Conservation (phyloP, 768 basidiomycete genomes). For the Tylopilus balloui region DNA sequence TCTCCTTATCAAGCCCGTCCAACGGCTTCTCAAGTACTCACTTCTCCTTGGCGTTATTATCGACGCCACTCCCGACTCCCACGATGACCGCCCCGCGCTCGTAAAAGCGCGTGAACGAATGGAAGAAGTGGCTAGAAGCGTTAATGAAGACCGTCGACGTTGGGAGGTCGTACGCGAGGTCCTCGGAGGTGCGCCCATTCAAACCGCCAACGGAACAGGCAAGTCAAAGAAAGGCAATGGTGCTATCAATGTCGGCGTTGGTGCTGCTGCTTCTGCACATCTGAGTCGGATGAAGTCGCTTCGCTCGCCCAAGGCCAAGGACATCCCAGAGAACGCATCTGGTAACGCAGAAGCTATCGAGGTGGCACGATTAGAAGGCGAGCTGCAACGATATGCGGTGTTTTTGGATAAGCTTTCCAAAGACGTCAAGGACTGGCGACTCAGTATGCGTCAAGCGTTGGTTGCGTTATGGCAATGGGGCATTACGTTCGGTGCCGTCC, state of each 20-base stretch:
- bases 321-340: constrained; percentile 22
- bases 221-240: constrained; percentile 37
- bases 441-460: constrained; percentile 46
- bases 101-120: constrained; percentile 39
- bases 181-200: constrained; percentile 39
- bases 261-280: constrained; percentile 53
- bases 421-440: constrained; percentile 60
- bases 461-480: constrained; percentile 58
- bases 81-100: constrained; percentile 51
- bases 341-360: constrained; percentile 42
- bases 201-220: constrained; percentile 37
- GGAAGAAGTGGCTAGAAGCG: constrained; percentile 68
- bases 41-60: constrained; percentile 76
- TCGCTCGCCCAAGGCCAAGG: constrained; percentile 33
- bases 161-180: constrained; percentile 79
- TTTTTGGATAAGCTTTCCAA: constrained; percentile 62
- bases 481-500: constrained; percentile 58
- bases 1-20: constrained; percentile 95
- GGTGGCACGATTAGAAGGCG: constrained; percentile 51
- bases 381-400: constrained; percentile 51
- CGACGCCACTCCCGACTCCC: constrained; percentile 65
- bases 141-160: constrained; percentile 74
- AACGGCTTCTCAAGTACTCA: constrained; percentile 91
- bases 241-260: constrained; percentile 38
- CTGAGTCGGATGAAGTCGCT: constrained; percentile 58